Percentiles rank a stretch among this genome's conserved stretches.
These are phyloP conservation scores for Primulina huaijiensis DNA, from an alignment of 257 asterid genomes.

Conservation along the genomic window DNA sequence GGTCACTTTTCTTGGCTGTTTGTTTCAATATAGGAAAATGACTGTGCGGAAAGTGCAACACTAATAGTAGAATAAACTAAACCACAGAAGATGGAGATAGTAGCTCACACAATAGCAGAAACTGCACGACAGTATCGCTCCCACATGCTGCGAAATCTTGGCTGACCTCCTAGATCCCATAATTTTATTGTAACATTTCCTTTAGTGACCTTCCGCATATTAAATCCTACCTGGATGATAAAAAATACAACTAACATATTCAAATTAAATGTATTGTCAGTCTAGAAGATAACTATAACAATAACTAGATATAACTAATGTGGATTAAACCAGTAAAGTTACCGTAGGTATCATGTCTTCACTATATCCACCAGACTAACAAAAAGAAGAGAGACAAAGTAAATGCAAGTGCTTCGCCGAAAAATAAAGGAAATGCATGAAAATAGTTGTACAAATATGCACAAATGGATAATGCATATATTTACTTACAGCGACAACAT, in stretches of 20 bases:
- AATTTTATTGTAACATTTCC: slow-evolving; percentile 94
- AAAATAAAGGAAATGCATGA: too few species aligned
- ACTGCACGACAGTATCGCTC: slow-evolving; percentile 98
- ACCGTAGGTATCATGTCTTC: slow-evolving; percentile 99
- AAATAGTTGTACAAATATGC: too few species aligned
- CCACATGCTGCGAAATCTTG: slow-evolving; percentile 97
- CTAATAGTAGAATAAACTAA: slow-evolving; percentile 7
- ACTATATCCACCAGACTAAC: slow-evolving; percentile 94
- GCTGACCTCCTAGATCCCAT: slow-evolving; percentile 99
- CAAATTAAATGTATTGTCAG: slow-evolving; percentile 9
- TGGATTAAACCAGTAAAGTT: slow-evolving; percentile 31
- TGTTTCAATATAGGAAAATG: too few species aligned
- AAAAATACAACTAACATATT: slow-evolving; percentile 4
- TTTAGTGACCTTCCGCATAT: slow-evolving; percentile 94
- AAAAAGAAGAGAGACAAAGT: background rate
- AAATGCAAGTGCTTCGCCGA: too few species aligned
- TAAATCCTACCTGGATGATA: slow-evolving; percentile 79
- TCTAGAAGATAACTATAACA: slow-evolving; percentile 8
- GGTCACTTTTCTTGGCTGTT: too few species aligned
- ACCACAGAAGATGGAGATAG: slow-evolving; percentile 18
- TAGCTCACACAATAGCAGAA: slow-evolving; percentile 91
- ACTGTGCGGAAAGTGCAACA: too few species aligned
- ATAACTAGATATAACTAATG: slow-evolving; percentile 14
- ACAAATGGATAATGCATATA: background rate
- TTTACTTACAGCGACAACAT: slow-evolving; percentile 89